Percentiles rank a stretch among this genome's conserved stretches.
phyloP scores from a whole-genome alignment of 768 basidiomycete genomes.

The Polyporus arcularius region DNA sequence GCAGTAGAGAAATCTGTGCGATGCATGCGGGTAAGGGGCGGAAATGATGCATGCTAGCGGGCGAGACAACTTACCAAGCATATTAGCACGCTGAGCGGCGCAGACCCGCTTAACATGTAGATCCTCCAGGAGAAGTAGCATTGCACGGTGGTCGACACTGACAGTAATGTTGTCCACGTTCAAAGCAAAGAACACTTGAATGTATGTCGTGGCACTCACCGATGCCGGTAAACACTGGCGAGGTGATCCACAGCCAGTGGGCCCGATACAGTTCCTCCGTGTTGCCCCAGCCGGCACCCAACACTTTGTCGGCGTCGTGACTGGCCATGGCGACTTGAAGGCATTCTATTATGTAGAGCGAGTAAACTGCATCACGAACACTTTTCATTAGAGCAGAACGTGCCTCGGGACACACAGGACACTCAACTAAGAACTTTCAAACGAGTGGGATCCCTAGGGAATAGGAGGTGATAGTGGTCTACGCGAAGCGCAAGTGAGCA shows the following conservation, averaged over 20 bases:
- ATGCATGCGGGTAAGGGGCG: too few relatives aligned
- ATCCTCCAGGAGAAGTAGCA: conserved; percentile 16
- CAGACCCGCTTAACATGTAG: not conserved
- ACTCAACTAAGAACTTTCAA: not conserved
- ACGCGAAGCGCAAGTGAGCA: not conserved
- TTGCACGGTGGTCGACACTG: conserved; percentile 9
- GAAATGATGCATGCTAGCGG: not conserved
- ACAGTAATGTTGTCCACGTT: not conserved
- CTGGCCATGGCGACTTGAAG: not conserved
- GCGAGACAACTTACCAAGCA: not conserved
- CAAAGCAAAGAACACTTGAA: too few relatives aligned
- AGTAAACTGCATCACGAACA: not conserved
- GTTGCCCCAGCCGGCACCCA: conserved; percentile 5
- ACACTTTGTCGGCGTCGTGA: conserved; percentile 1
- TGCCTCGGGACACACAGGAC: not conserved
- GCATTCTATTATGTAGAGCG: not conserved
- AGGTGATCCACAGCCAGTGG: conserved; percentile 6
- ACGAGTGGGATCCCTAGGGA: not conserved
- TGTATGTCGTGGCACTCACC: not conserved
- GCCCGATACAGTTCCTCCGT: not conserved
- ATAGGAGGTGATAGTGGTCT: not conserved
- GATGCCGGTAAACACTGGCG: not conserved
- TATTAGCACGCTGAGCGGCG: not conserved
- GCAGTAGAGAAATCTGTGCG: not conserved
- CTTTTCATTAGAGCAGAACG: not conserved